A percentile compares a stretch with the other conserved stretches of the same genome.
These are phyloP conservation scores for Sclerotinia nivalis DNA, from an alignment of 2,329 filamentous ascomycete genomes.

Conservation along the genomic window DNA sequence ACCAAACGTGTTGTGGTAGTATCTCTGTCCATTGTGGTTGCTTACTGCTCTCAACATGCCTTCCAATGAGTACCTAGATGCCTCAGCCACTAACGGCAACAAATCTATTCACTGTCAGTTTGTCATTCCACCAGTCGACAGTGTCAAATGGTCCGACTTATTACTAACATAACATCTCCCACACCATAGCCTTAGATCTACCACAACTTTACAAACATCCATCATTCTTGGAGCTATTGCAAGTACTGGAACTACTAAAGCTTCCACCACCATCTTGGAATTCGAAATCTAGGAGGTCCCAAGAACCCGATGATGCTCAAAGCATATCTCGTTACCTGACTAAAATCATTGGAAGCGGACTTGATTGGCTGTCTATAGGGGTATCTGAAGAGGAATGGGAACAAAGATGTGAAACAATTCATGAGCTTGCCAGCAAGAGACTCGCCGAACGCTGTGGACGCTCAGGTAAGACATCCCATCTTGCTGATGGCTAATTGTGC, in stretches of 20 bases:
- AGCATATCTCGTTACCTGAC: constrained; percentile 67
- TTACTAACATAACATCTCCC: background rate
- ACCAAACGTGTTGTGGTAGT: background rate
- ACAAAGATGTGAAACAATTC: constrained; percentile 66
- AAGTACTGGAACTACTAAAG: constrained; percentile 65
- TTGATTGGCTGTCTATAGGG: constrained; percentile 62
- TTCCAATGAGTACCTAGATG: constrained; percentile 13
- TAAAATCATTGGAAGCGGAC: constrained; percentile 64
- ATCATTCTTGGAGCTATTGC: constrained; percentile 61
- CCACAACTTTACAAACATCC: constrained; percentile 83
- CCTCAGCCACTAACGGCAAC: background rate
- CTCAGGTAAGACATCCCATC: constrained; percentile 50
- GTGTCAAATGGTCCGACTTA: too few species aligned
- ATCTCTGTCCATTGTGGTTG: background rate
- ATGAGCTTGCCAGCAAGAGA: constrained; percentile 76
- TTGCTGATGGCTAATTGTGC: background rate
- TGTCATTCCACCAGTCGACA: background rate
- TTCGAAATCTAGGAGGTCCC: constrained; percentile 32
- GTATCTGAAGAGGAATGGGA: constrained; percentile 24
- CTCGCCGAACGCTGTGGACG: constrained; percentile 86
- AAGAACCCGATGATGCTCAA: constrained; percentile 46
- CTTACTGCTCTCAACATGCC: constrained; percentile 6
- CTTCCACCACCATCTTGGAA: constrained; percentile 70
- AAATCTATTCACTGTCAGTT: constrained; percentile 21
- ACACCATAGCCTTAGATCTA: constrained; percentile 63